Evolutionary conservation across 1,284 basidiomycete genomes (phyloP).

Genomic region (Phlebopus sp.): DNA sequence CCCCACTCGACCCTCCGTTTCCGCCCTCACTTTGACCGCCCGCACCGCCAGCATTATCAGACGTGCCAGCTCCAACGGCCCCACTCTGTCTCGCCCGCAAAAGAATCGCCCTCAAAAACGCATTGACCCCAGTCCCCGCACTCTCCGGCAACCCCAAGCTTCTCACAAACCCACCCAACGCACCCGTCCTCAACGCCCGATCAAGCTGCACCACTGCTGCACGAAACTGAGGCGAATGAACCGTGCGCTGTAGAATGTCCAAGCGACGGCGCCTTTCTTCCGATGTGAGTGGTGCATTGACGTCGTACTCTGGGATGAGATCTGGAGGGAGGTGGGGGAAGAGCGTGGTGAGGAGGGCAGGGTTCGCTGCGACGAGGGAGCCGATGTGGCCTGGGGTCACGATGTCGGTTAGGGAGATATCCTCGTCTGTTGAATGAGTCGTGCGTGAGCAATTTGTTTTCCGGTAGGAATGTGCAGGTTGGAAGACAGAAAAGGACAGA

Average conservation of each 20-base stretch:
- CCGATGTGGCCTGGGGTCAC: constrained; percentile 68
- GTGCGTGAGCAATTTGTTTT: not conserved
- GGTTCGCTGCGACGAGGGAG: constrained; percentile 65
- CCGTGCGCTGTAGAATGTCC: constrained; percentile 57
- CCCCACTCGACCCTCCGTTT: too few relatives aligned
- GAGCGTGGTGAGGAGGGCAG: constrained; percentile 61
- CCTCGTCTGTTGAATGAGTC: constrained; percentile 30
- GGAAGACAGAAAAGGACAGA: constrained; percentile 1
- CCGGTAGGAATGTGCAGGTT: not conserved
- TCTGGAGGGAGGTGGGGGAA: constrained; percentile 69
- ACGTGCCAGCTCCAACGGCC: constrained; percentile 10
- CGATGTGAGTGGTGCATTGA: constrained; percentile 16
- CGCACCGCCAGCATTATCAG: too few relatives aligned
- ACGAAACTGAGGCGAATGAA: constrained; percentile 58
- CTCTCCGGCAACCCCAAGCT: constrained; percentile 76
- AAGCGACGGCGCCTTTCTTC: constrained; percentile 38
- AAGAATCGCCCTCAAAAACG: constrained; percentile 71
- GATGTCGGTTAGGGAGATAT: constrained; percentile 67
- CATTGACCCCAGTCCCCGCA: constrained; percentile 66
- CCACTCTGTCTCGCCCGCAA: constrained; percentile 63
- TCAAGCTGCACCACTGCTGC: constrained; percentile 67
- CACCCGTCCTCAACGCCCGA: constrained; percentile 71
- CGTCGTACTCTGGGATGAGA: constrained; percentile 14
- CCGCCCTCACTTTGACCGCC: too few relatives aligned
- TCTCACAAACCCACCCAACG: constrained; percentile 66